Evolutionary conservation across 2,329 filamentous ascomycete genomes (phyloP), one percentile per base, ranked within the genome.

Genomic region (Colletotrichum gloeosporioides): DNA sequence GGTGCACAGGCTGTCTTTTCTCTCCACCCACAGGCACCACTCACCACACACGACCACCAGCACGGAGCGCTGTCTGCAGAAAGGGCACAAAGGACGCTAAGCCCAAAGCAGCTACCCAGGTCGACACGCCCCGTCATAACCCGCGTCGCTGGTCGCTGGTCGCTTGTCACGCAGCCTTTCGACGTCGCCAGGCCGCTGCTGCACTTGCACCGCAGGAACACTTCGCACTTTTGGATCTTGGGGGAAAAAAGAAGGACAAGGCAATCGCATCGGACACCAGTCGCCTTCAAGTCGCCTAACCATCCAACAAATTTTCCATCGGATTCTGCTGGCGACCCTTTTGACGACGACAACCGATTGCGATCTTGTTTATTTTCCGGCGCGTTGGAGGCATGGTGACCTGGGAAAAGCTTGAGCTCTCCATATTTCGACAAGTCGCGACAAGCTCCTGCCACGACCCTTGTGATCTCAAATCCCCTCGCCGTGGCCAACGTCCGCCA

Each of bases 341-440:
- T 34, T 22, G 12, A 62, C 27, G 53, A 71, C 22, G 18, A 32
- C 25, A n/a, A 32, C n/a, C 12, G 31, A 36, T 63, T 67, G 53
- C 63, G 71, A 69, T 61, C 25, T 29, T 61, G 22, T 76, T 25
- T 64, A 27, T 34, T 61, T 53, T 49, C 22, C 31, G 32, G 59
- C 63, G 75, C 75, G 69, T 69, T 69, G 76, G 64, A 77, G 76
- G 75, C 44, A 77, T 77, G 76, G 69, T 73, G 59, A 27, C 67
- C 57, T 53, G 74, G 74, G 63, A 77, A 53, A 73, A 76, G 59
- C 74, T 66, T 71, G 66, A 78, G 75, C 75, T 71, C 67, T 63
- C 75, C 61, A 71, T 68, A 75, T 72, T 71, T 77, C 71, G 72
- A 77, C 71, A 75, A 75, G 55, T 72, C 76, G 77, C 77, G 77